phyloP scores from a whole-genome alignment of 2,329 filamentous ascomycete species.

The Pseudocercospora cruenta region DNA sequence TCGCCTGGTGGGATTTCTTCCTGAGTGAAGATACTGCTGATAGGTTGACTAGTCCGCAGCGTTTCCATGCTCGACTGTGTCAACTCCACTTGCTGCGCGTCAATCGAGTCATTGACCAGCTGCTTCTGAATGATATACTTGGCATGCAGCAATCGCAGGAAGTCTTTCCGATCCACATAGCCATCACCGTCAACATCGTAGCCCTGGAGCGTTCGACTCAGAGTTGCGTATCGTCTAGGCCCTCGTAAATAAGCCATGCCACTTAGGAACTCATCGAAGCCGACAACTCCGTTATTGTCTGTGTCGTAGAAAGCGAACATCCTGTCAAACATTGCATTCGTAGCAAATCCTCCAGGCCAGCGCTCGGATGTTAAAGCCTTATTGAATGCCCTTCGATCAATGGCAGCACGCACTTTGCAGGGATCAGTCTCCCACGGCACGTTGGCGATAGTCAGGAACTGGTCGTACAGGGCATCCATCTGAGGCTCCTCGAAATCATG shows the following conservation, averaged over 20 bases:
- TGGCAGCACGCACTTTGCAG: constrained; percentile 74
- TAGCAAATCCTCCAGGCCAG: constrained; percentile 73
- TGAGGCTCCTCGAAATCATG: constrained; percentile 73
- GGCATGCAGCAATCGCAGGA: constrained; percentile 86
- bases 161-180: constrained; percentile 81
- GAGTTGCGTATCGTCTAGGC: constrained; percentile 64
- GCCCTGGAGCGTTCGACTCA: constrained; percentile 77
- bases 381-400: constrained; percentile 92
- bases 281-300: constrained; percentile 84
- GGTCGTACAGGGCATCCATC: constrained; percentile 92
- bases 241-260: constrained; percentile 71
- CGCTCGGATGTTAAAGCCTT: constrained; percentile 69
- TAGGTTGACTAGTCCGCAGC: constrained; percentile 49
- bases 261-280: constrained; percentile 87
- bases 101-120: constrained; percentile 80
- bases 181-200: constrained; percentile 92
- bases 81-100: constrained; percentile 74
- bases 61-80: constrained; percentile 51
- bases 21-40: constrained; percentile 51
- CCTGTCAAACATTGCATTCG: constrained; percentile 91
- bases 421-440: constrained; percentile 82
- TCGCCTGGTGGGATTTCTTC: constrained; percentile 40
- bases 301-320: constrained; percentile 97
- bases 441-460: constrained; percentile 92
- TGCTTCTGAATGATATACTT: constrained; percentile 91